These are phyloP conservation scores for Triticum aestivum DNA, from an alignment of 176 grass and related monocot species.

Conservation along the genomic window IWGSC_CS_RefSeq_v2.1 NC_057808.1:289231549-289232048, in stretches of 20 bases:
- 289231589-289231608: constrained; percentile 43
- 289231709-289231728: not conserved
- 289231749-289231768: not conserved
- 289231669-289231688: not conserved
- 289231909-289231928: not conserved
- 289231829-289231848: not conserved
- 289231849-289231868: too few relatives aligned
- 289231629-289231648: constrained; percentile 6
- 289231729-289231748: not conserved
- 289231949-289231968: not conserved
- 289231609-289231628: constrained; percentile 26
- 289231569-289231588: constrained; percentile 30
- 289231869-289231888: too few relatives aligned
- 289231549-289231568: not conserved
- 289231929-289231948: not conserved
- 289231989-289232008: too few relatives aligned
- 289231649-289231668: not conserved
- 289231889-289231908: not conserved
- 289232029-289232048: too few relatives aligned
- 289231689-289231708: not conserved
- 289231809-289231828: not conserved
- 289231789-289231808: too few relatives aligned
- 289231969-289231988: not conserved
- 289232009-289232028: too few relatives aligned
- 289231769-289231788: not conserved